A percentile compares a stretch with the other conserved stretches of the same genome.
Conservation (phyloP, 805 yeast genomes). For the Cyberlindnera subsufficiens region DNA sequence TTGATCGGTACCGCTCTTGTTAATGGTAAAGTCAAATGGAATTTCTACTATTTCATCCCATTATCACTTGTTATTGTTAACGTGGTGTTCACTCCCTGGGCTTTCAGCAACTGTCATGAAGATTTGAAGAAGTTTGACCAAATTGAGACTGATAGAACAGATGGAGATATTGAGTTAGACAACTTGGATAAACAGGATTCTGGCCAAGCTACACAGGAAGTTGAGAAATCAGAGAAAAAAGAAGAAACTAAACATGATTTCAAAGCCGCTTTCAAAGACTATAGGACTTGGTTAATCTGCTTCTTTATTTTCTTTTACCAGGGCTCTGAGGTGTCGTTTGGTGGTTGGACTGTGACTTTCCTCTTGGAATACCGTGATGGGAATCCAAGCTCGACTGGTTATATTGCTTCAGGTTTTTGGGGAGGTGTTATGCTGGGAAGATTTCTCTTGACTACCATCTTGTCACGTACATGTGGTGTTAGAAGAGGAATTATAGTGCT, state of each 20-base stretch:
- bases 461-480: slow-evolving; percentile 36
- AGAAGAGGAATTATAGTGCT: slow-evolving; percentile 37
- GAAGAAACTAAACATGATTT: slow-evolving; percentile 12
- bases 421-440: slow-evolving; percentile 58
- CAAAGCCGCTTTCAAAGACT: slow-evolving; percentile 32
- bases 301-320: slow-evolving; percentile 51
- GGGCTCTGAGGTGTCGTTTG: slow-evolving; percentile 58
- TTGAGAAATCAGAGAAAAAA: neutral
- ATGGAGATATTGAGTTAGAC: neutral
- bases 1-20: slow-evolving; percentile 51
- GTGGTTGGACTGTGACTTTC: slow-evolving; percentile 62
- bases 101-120: slow-evolving; percentile 41
- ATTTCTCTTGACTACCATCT: slow-evolving; percentile 36
- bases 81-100: slow-evolving; percentile 27
- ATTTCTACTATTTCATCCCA: slow-evolving; percentile 47
- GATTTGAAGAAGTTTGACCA: slow-evolving; percentile 27
- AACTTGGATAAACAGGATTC: neutral
- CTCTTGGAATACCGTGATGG: slow-evolving; percentile 47
- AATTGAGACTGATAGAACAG: slow-evolving; percentile 3
- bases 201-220: neutral
- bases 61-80: slow-evolving; percentile 35
- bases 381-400: slow-evolving; percentile 36
- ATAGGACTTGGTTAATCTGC: slow-evolving; percentile 47
- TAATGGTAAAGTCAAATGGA: slow-evolving; percentile 47
- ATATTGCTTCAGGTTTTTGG: slow-evolving; percentile 63